A percentile compares a stretch with the other conserved stretches of the same genome.
Conservation (phyloP, 345 rosid genomes). For the Eucalyptus fibrosa region DNA sequence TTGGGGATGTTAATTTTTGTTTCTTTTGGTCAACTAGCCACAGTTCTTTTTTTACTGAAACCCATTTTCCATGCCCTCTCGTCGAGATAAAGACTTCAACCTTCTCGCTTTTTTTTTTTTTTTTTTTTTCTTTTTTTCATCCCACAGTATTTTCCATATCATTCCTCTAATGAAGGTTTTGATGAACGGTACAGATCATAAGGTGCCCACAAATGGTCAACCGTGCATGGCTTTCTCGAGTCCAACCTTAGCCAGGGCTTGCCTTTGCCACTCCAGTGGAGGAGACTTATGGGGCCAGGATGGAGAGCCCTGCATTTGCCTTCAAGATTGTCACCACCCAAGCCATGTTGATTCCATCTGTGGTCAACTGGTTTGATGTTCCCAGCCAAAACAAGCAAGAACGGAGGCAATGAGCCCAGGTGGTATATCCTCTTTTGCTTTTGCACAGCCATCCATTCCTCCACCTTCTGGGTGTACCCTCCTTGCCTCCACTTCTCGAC, state of each 20-base stretch:
- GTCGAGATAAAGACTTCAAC: not conserved
- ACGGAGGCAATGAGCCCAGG: conserved; percentile 42
- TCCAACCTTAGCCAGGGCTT: conserved; percentile 49
- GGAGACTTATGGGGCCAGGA: conserved; percentile 42
- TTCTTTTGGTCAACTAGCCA: not conserved
- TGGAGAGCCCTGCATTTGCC: conserved; percentile 36
- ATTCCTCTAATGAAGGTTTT: conserved; percentile 12
- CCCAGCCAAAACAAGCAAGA: conserved; percentile 41
- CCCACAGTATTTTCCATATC: not conserved
- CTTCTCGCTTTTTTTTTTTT: not conserved
- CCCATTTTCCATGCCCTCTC: not conserved
- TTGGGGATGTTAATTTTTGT: not conserved
- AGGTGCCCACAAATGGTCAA: conserved; percentile 43
- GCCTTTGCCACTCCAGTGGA: conserved; percentile 57
- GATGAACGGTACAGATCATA: conserved; percentile 33
- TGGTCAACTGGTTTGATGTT: conserved; percentile 38
- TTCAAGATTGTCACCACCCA: conserved; percentile 36
- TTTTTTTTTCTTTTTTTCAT: not conserved
- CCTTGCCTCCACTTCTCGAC: conserved; percentile 34
- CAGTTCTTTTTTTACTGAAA: not conserved
- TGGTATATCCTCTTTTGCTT: conserved; percentile 46
- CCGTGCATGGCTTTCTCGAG: conserved; percentile 33
- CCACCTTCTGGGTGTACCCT: conserved; percentile 26
- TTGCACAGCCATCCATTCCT: conserved; percentile 41
- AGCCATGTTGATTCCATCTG: conserved; percentile 48